phyloP scores from a whole-genome alignment of 805 yeast genomes.

The Nakazawaea wyomingensis region DNA sequence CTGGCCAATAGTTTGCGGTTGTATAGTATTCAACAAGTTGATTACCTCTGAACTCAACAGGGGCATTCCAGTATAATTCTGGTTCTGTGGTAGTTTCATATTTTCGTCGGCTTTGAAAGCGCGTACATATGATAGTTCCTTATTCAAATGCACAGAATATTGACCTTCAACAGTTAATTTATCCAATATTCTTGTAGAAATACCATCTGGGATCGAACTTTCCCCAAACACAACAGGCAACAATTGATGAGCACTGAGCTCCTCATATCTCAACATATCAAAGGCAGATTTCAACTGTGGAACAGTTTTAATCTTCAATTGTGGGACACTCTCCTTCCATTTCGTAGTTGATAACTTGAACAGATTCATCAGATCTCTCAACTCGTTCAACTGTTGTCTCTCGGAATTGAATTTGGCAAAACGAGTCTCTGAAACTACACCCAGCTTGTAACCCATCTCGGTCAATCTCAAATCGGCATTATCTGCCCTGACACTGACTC shows the following conservation, averaged over 20 bases:
- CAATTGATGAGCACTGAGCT: constrained; percentile 25
- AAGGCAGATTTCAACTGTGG: constrained; percentile 57
- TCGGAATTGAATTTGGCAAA: constrained; percentile 45
- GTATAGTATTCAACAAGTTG: constrained; percentile 59
- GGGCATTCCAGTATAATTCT: constrained; percentile 53
- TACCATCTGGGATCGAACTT: constrained; percentile 20
- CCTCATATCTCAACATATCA: constrained; percentile 61
- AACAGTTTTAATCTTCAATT: constrained; percentile 46
- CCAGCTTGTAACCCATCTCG: constrained; percentile 54
- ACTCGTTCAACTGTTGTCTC: constrained; percentile 34
- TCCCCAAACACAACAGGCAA: constrained; percentile 31
- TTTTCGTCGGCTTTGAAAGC: constrained; percentile 85
- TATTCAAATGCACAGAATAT: constrained; percentile 72
- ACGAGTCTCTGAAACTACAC: constrained; percentile 61
- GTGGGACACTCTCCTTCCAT: constrained; percentile 55
- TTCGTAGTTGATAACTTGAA: constrained; percentile 46
- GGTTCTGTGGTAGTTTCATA: constrained; percentile 61
- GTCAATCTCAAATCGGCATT: constrained; percentile 90
- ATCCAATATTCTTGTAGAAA: constrained; percentile 43
- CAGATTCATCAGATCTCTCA: constrained; percentile 39
- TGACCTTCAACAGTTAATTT: constrained; percentile 75
- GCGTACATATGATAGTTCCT: constrained; percentile 63
- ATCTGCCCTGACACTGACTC: constrained; percentile 86
- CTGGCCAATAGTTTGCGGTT: constrained; percentile 90
- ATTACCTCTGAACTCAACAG: constrained; percentile 77